A percentile compares a stretch with the other conserved stretches of the same genome.
phyloP scores from a whole-genome alignment of 2,329 filamentous ascomycete species.

The Incumbomyces delicatus region DNA sequence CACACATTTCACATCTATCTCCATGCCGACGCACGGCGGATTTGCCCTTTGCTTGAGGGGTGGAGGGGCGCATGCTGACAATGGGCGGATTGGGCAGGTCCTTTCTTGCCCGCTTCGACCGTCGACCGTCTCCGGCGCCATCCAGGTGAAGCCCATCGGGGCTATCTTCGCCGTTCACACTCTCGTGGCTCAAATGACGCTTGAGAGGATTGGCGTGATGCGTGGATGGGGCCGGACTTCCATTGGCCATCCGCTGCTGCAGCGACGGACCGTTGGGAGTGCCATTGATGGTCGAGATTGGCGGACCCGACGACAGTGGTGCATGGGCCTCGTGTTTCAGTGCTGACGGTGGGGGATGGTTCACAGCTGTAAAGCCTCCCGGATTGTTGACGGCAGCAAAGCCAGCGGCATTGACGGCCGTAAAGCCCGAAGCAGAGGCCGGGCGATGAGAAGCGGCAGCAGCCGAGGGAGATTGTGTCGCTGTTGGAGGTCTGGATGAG shows the following conservation, averaged over 20 bases:
- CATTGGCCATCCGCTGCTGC: slow-evolving; percentile 9
- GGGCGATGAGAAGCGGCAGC: slow-evolving; percentile 29
- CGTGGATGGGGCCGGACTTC: slow-evolving; percentile 12
- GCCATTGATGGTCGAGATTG: slow-evolving; percentile 51
- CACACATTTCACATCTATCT: slow-evolving; percentile 76
- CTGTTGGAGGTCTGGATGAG: background rate
- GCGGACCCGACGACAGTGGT: slow-evolving; percentile 44
- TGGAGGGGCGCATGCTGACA: slow-evolving; percentile 30
- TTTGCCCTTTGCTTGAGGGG: slow-evolving; percentile 47
- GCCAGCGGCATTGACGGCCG: slow-evolving; percentile 57
- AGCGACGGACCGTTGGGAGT: slow-evolving; percentile 44
- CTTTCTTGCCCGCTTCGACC: slow-evolving; percentile 90
- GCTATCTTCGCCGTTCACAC: slow-evolving; percentile 27
- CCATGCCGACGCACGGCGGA: slow-evolving; percentile 48
- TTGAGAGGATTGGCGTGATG: slow-evolving; percentile 54
- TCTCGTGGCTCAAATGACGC: slow-evolving; percentile 59
- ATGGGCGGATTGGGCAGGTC: slow-evolving; percentile 44
- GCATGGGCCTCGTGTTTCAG: slow-evolving; percentile 44
- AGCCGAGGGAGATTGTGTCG: slow-evolving; percentile 6
- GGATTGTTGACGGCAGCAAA: slow-evolving; percentile 53
- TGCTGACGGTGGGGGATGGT: slow-evolving; percentile 25
- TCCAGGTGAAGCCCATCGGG: slow-evolving; percentile 42
- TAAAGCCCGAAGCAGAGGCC: slow-evolving; percentile 48
- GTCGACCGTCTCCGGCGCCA: slow-evolving; percentile 56
- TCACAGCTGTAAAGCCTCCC: slow-evolving; percentile 35